Percentiles rank a stretch among this genome's conserved stretches.
Conservation (phyloP, 164 flowering plant species). For the Aristolochia californica region DNA sequence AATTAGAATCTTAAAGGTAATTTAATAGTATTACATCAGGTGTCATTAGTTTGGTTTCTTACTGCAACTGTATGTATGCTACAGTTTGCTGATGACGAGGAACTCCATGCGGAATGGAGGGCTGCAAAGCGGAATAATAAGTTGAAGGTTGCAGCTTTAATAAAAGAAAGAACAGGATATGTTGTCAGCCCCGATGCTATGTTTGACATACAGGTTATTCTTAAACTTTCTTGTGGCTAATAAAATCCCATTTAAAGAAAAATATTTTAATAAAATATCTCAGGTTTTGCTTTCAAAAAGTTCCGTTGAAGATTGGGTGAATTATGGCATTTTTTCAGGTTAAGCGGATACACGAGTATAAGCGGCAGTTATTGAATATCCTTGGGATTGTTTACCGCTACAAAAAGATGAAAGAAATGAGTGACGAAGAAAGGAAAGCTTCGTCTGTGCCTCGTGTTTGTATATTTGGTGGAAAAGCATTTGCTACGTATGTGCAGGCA, state of each 20-base stretch:
- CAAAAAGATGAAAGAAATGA: slow-evolving; percentile 95
- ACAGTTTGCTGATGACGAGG: slow-evolving; percentile 82
- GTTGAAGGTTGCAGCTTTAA: slow-evolving; percentile 53
- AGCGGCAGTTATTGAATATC: slow-evolving; percentile 80
- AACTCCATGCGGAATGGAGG: slow-evolving; percentile 76
- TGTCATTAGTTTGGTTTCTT: too few relatives aligned
- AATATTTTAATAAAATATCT: background rate
- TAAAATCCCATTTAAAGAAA: too few relatives aligned
- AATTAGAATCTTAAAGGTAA: too few relatives aligned
- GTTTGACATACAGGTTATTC: slow-evolving; percentile 85
- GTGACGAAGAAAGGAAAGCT: slow-evolving; percentile 49
- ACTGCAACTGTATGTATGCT: too few relatives aligned
- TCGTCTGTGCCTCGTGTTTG: slow-evolving; percentile 85
- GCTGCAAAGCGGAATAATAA: slow-evolving; percentile 72
- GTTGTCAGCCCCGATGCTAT: slow-evolving; percentile 76
- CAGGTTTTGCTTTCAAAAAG: background rate
- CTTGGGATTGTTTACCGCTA: slow-evolving; percentile 89
- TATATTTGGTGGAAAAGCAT: slow-evolving; percentile 96
- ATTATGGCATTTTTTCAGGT: slow-evolving; percentile 35
- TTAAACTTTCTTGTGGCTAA: too few relatives aligned
- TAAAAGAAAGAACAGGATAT: slow-evolving; percentile 86
- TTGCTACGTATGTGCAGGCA: slow-evolving; percentile 90
- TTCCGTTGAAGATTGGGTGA: background rate
- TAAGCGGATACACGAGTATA: slow-evolving; percentile 96
- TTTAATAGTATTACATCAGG: too few relatives aligned